phyloP scores from a whole-genome alignment of 805 yeast genomes.

The Saccharomycopsis microspora region DNA sequence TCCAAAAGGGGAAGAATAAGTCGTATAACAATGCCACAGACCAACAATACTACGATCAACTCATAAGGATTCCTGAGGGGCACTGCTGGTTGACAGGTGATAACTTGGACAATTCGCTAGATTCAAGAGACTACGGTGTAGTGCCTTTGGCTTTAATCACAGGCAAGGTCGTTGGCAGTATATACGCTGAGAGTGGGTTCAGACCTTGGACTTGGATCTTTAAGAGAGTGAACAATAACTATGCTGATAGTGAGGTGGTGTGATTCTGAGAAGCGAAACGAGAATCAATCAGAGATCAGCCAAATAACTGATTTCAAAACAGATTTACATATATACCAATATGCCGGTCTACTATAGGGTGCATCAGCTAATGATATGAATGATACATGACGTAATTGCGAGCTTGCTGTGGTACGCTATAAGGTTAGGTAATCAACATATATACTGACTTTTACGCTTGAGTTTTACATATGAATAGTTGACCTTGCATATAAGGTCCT shows the following conservation, averaged over 20 bases:
- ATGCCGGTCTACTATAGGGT: too few species aligned
- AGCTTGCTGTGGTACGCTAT: too few species aligned
- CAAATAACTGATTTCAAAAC: too few species aligned
- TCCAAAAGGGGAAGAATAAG: neutral
- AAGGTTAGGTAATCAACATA: too few species aligned
- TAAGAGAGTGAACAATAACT: conserved; percentile 39
- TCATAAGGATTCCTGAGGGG: conserved; percentile 77
- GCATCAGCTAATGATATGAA: too few species aligned
- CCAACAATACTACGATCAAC: conserved; percentile 28
- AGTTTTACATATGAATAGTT: too few species aligned
- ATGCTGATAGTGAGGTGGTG: neutral
- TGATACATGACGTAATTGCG: too few species aligned
- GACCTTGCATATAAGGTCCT: too few species aligned
- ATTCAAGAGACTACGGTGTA: conserved; percentile 82
- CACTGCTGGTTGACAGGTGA: conserved; percentile 98
- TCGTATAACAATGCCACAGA: conserved; percentile 4
- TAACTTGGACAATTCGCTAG: conserved; percentile 75
- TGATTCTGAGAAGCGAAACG: too few species aligned
- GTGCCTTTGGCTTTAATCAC: conserved; percentile 79
- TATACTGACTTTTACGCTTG: too few species aligned
- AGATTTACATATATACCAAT: too few species aligned
- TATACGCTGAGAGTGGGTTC: conserved; percentile 39
- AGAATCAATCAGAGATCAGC: too few species aligned
- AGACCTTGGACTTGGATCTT: conserved; percentile 34
- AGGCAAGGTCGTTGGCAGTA: conserved; percentile 77